Evolutionary conservation across 1,284 basidiomycete species (phyloP), one percentile per base, ranked within the genome.

Genomic region (Cutaneotrichosporon daszewskae): DNA sequence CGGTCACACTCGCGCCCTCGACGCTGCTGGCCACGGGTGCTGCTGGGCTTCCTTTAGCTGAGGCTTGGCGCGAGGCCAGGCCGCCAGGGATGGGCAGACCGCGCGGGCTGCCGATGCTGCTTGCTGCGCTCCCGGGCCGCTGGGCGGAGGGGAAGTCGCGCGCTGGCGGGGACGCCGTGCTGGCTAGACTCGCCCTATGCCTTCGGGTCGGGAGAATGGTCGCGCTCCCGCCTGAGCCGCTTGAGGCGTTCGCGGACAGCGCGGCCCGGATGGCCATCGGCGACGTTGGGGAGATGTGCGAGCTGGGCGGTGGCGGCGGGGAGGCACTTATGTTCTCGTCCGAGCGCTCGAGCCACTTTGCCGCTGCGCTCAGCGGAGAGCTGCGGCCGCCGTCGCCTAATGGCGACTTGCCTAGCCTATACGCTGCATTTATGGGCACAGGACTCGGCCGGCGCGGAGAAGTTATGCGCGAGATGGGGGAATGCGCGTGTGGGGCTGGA

Each of bases 11-110:
- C 14, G 37, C 37, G 5, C 39, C 40, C 13, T 53, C 55, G 7
- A 37, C 36, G 1, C 61, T 60, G 2, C 57, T 55, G 5, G 59
- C 60, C 17, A 62, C 51, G 2, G 64, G 58, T 37, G 61, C 60
- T 1, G 63, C 60, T 1, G 64, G 62, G 0, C 58, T 57, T 1
- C 51, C 51, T 31, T 57, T 57, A 2, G 36, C 37, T 6, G 38
- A 33, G 16, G 33, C 47, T n/a, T n/a, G n/a, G n/a, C n/a, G n/a
- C n/a, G n/a, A n/a, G n/a, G n/a, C n/a, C n/a, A n/a, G n/a, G n/a
- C n/a, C n/a, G 5, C 52, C 34, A 3, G 50, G 49, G 16, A 60
- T 49, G 6, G 58, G 46, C 5, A 58, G 31, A 4, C 49, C 53
- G 27, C 54, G 52, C 1, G 55, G 51, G 32, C 24, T 6, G 57